Base-by-base conservation (phyloP, 2,329 filamentous ascomycete species). In the Sarocladium strictum region DNA sequence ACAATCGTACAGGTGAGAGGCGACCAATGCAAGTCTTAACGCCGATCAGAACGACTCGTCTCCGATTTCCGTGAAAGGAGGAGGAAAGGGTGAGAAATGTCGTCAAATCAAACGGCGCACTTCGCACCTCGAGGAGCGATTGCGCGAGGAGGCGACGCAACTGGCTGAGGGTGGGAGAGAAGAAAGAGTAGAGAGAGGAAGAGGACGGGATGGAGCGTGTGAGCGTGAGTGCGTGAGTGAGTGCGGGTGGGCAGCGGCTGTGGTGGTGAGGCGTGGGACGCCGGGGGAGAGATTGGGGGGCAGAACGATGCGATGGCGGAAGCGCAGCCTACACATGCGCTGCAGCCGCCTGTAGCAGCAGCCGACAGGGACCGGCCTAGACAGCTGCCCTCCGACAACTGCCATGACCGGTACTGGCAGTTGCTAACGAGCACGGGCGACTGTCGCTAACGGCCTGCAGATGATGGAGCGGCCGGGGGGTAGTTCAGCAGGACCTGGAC, bases 51-150 rank as follows among this genome's bases (percentile, higher is more conserved):
- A 17, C n/a, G 35, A 38, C 35, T 38, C 35, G 11, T 38, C 12
- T 9, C 38, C n/a, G 17, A 43, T 3, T n/a, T n/a, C n/a, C n/a
- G 17, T 10, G 7, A 23, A 7, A 21, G n/a, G 17, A 43, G 19
- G 35, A 21, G 14, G 38, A 43, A 19, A 43, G 7, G 9, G 7
- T 7, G 6, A 23, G 38, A 43, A 19, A 3, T 7, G 38, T 19
- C 7, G 17, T 14, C 21, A 23, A 43, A 29, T 3, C 15, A 3
- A 47, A 47, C 3, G 21, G 43, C 24, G 43, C 43, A 47, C 23
- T 47, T 47, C 43, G 43, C 43, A 47, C 43, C 43, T 47, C 43
- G 43, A 47, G 43, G 43, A 47, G 43, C 43, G 43, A 47, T 47
- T 47, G 43, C 43, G 43, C 43, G 24, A 27, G 12, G 23, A 47